Evolutionary conservation across 192 early-diverging fungal genomes (phyloP), one percentile per base, ranked within the genome.

Genomic region (Geranomyces variabilis): DNA sequence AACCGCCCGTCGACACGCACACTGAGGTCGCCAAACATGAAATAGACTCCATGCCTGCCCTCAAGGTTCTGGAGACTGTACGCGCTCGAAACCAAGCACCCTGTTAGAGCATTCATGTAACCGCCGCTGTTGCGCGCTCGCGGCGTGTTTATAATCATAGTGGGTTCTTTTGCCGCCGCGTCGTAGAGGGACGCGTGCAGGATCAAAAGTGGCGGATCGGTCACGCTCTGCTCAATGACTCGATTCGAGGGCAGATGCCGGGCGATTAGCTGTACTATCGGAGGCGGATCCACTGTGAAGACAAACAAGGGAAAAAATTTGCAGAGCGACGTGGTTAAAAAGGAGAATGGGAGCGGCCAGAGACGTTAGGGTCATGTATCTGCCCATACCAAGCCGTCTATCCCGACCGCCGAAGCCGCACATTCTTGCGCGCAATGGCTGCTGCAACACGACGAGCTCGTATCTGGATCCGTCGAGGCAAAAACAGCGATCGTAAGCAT

Each of bases 11-110:
- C 66, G 15, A 70, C 63, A 24, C 82, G 70, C 15, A 84, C 75
- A 22, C 71, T 77, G 34, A 84, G 66, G 41, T 84, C 80, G 41
- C 45, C 63, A 70, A 84, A 84, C 67, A 84, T 70, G 62, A 84
- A 84, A 51, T 77, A 84, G 15, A 75, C 36, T 3, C 75, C 80
- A 21, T 80, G 46, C 6, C 28, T 28, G 4, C 69, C 74, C 34
- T 80, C 69, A 45, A 72, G 19, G 34, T 79, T 73, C 58, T 8
- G 12, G 31, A 80, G 28, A 24, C 19, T 26, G 22, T 41, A 33
- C n/a, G 59, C 46, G 9, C 61, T 41, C n/a, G 62, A 65, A 6
- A 70, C 67, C 4, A 73, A 51, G 19, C 53, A 69, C 26, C 81
- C 81, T 7, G 75, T 51, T 34, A 83, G 57, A 41, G 61, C 44